These are phyloP conservation scores for Melanomma pulvis-pyrius DNA, from an alignment of 495 filamentous ascomycete species.

Conservation along the genomic window DNA sequence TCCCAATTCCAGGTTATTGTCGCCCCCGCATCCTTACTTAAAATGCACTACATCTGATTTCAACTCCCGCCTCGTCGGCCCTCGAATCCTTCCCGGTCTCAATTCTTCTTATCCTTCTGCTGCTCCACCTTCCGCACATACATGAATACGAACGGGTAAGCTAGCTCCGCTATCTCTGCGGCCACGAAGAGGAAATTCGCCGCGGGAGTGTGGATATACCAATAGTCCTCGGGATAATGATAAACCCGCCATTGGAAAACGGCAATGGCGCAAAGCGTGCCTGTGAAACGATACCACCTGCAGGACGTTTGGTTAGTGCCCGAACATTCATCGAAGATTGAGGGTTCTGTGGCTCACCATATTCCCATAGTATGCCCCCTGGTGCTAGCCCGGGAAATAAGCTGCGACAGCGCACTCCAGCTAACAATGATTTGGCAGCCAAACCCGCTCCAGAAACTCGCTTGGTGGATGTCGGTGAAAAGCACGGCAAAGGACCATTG, in stretches of 20 bases:
- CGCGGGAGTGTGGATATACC: constrained; percentile 11
- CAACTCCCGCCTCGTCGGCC: background rate
- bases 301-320: too few relatives aligned
- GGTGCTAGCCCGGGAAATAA: constrained; percentile 7
- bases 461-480: constrained; percentile 10
- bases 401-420: constrained; percentile 6
- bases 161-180: constrained; percentile 11
- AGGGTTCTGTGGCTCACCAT: background rate
- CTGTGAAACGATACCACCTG: constrained; percentile 16
- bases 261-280: constrained; percentile 13
- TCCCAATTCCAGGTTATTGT: too few relatives aligned
- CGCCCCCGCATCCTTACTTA: too few relatives aligned
- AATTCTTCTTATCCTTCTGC: background rate
- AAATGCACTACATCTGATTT: background rate
- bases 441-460: constrained; percentile 19
- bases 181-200: constrained; percentile 16
- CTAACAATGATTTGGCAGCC: constrained; percentile 12
- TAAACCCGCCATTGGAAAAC: constrained; percentile 20
- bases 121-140: constrained; percentile 8
- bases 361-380: constrained; percentile 8
- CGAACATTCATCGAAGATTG: background rate
- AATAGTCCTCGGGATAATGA: constrained; percentile 7
- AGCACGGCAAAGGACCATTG: constrained; percentile 10
- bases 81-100: background rate
- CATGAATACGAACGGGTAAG: constrained; percentile 11